Conservation (phyloP, 2,329 filamentous ascomycete species). For the Phialophora macrospora region DNA sequence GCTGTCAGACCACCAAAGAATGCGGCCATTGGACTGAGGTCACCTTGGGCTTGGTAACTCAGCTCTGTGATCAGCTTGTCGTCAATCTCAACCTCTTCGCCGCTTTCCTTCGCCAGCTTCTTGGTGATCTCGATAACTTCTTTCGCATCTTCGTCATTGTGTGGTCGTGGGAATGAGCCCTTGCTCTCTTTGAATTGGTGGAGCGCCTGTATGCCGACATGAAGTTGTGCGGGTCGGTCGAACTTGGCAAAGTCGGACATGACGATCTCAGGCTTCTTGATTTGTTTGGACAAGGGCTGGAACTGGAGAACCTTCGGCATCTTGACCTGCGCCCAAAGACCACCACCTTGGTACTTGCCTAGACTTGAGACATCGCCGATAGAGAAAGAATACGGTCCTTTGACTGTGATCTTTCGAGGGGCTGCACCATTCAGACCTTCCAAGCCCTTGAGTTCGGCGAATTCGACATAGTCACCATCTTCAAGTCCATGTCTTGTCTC, state of each 20-base stretch:
- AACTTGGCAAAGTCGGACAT: slow-evolving; percentile 98
- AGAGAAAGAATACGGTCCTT: slow-evolving; percentile 95
- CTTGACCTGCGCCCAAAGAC: slow-evolving; percentile 94
- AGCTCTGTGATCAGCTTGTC: slow-evolving; percentile 92
- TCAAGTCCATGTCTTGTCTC: slow-evolving; percentile 94
- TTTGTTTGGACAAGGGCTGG: slow-evolving; percentile 74
- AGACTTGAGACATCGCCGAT: slow-evolving; percentile 90
- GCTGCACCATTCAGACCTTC: slow-evolving; percentile 81
- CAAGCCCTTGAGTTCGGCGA: slow-evolving; percentile 91
- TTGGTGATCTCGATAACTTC: slow-evolving; percentile 78
- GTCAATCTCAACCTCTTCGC: slow-evolving; percentile 80
- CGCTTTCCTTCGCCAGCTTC: slow-evolving; percentile 67
- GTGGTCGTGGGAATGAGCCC: slow-evolving; percentile 76
- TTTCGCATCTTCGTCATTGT: slow-evolving; percentile 81
- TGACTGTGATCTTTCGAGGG: slow-evolving; percentile 88
- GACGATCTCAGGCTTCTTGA: slow-evolving; percentile 86
- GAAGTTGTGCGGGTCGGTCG: slow-evolving; percentile 88
- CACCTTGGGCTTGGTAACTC: slow-evolving; percentile 90
- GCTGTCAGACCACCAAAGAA: slow-evolving; percentile 93
- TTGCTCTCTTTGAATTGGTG: slow-evolving; percentile 77
- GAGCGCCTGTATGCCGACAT: slow-evolving; percentile 89
- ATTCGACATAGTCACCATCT: slow-evolving; percentile 95
- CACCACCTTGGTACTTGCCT: slow-evolving; percentile 84
- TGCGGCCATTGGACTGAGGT: slow-evolving; percentile 88
- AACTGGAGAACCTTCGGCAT: slow-evolving; percentile 96